Conservation (phyloP, 495 filamentous ascomycete genomes). For the Neurospora discreta region DNA sequence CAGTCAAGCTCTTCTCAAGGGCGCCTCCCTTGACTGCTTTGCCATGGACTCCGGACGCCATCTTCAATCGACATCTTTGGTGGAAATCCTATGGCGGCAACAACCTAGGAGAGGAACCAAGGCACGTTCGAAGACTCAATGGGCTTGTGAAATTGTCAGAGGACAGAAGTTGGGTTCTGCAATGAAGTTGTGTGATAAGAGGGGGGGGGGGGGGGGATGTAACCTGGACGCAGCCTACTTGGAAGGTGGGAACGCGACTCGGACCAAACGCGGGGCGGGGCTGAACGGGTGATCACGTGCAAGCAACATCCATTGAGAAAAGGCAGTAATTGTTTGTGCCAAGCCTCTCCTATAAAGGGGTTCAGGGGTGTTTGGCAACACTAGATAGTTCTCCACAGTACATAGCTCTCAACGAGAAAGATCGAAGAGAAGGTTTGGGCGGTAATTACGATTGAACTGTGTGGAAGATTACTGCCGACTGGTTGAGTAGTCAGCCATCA, state of each 20-base stretch:
- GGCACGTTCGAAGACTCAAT: neutral
- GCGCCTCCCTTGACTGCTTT: conserved; percentile 6
- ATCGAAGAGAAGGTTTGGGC: neutral
- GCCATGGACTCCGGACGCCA: conserved; percentile 12
- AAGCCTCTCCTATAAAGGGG: neutral
- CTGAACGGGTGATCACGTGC: neutral
- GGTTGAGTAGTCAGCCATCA: neutral
- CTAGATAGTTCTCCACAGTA: neutral
- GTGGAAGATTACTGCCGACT: neutral
- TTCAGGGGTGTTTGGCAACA: neutral
- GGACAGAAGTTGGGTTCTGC: neutral
- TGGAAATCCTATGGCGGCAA: neutral
- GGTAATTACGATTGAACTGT: neutral
- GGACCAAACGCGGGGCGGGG: neutral
- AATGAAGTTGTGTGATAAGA: neutral
- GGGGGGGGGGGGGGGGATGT: neutral
- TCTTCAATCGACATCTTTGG: conserved; percentile 11
- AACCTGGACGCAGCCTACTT: neutral
- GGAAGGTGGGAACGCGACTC: neutral
- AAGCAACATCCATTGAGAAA: neutral
- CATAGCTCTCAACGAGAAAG: neutral
- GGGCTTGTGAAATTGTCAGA: neutral
- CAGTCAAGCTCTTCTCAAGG: neutral
- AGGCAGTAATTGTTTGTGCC: neutral
- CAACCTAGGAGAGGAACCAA: neutral